Base-by-base conservation (phyloP, 768 basidiomycete species). In the Lactarius evosmus region DNA sequence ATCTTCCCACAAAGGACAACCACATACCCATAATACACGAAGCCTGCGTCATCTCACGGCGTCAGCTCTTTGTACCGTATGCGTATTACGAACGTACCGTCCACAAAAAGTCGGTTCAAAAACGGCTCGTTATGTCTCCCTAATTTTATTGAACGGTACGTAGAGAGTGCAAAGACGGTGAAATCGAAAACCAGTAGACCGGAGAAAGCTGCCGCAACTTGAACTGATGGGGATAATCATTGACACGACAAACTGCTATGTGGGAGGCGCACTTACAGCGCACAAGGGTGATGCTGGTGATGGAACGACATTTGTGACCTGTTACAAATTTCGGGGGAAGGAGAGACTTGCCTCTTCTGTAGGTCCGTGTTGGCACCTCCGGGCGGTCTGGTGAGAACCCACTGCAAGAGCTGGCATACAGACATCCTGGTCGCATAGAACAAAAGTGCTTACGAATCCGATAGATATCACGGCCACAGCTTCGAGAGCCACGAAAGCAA, bases 151-250 rank as follows among this genome's bases (percentile, higher is more conserved):
- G 65, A 61, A 17, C 66, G 62, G 11, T 25, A 56, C 27, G 68
- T 27, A 8, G 67, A 68, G 6, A 71, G 67, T n/a, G 46, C 36
- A 56, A 70, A 70, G 27, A 71, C 63, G 5, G 65, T 65, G 30
- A 58, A 38, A 50, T 71, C 70, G 29, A 70, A 63, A 25, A 67
- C 59, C 9, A 71, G 53, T 27, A 70, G 41, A n/a, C 51, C 46
- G 8, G 52, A 61, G 54, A 62, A 71, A 17, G 61, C 69, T 17
- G 58, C 16, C 1, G 58, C 62, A 0, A 56, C 60, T 38, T 69
- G 38, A 33, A 66, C 72, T 73, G 38, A 9, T 1, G 12, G 22
- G 25, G 38, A 57, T 2, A 6, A 12, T 34, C 12, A 54, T 58
- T 2, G 29, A 53, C 11, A 54, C 9, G 25, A 29, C 25, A 22